Percentiles rank a stretch among this genome's conserved stretches.
These are phyloP conservation scores for Diversispora epigaea DNA, from an alignment of 192 early-diverging fungal genomes.

Conservation along the genomic window DNA sequence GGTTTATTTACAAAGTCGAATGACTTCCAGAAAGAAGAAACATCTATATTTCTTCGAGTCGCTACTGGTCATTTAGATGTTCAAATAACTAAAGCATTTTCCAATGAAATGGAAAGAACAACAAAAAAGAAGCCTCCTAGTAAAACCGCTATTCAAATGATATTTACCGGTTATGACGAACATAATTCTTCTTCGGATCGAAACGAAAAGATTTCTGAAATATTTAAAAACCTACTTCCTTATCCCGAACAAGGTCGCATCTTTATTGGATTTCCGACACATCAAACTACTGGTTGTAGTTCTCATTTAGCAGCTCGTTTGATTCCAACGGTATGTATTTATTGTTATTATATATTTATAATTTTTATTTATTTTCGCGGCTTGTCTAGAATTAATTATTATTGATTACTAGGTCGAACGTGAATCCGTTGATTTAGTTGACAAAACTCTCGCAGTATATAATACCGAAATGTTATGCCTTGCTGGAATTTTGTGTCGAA, in stretches of 20 bases:
- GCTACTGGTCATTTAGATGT: slow-evolving; percentile 64
- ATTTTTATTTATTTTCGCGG: background rate
- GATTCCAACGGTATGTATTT: slow-evolving; percentile 71
- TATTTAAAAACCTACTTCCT: slow-evolving; percentile 77
- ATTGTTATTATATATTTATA: background rate
- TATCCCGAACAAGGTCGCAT: slow-evolving; percentile 76
- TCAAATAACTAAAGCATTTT: slow-evolving; percentile 53
- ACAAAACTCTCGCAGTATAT: slow-evolving; percentile 72
- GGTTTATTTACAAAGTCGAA: slow-evolving; percentile 21
- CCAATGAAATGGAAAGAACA: slow-evolving; percentile 82
- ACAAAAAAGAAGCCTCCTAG: slow-evolving; percentile 86
- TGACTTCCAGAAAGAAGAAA: slow-evolving; percentile 34
- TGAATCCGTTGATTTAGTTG: slow-evolving; percentile 87
- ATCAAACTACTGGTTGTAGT: slow-evolving; percentile 85
- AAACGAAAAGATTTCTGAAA: slow-evolving; percentile 19
- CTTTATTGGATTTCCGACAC: slow-evolving; percentile 89
- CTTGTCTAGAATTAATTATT: background rate
- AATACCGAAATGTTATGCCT: slow-evolving; percentile 79
- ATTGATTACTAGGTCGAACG: slow-evolving; percentile 57
- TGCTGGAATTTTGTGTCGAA: slow-evolving; percentile 68
- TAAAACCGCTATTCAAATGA: slow-evolving; percentile 64
- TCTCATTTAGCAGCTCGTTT: slow-evolving; percentile 78
- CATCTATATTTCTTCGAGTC: slow-evolving; percentile 68
- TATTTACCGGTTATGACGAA: slow-evolving; percentile 77
- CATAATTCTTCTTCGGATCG: slow-evolving; percentile 45